Conservation (phyloP, 2,329 filamentous ascomycete genomes). For the Aspergillus sojae region DNA sequence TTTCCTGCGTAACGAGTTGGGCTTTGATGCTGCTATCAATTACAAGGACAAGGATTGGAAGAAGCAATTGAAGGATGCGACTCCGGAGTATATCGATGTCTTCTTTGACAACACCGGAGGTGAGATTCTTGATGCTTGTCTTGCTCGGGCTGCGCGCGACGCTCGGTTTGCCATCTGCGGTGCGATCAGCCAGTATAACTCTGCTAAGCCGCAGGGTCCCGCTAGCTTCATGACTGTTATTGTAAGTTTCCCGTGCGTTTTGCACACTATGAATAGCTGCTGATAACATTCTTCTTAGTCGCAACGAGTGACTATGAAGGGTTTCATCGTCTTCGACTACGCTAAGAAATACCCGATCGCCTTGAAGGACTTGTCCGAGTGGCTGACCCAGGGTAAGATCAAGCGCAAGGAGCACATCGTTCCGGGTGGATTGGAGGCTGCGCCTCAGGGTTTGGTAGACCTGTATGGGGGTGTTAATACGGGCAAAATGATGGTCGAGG, state of each 20-base stretch:
- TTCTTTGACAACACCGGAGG: slow-evolving; percentile 77
- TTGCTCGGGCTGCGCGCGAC: slow-evolving; percentile 63
- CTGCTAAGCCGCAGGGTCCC: slow-evolving; percentile 57
- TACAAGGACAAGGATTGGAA: slow-evolving; percentile 68
- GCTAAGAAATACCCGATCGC: slow-evolving; percentile 60
- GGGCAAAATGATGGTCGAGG: slow-evolving; percentile 61
- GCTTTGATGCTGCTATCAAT: slow-evolving; percentile 69
- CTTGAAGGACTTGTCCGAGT: slow-evolving; percentile 63
- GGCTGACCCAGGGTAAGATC: slow-evolving; percentile 72
- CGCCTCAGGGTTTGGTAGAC: slow-evolving; percentile 64
- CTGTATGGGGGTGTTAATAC: slow-evolving; percentile 72
- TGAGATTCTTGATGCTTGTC: slow-evolving; percentile 68
- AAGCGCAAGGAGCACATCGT: slow-evolving; percentile 72
- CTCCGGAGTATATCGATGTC: slow-evolving; percentile 64
- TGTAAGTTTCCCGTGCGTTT: slow-evolving; percentile 30
- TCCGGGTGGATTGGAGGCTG: slow-evolving; percentile 66
- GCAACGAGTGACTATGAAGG: slow-evolving; percentile 59
- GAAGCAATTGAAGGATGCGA: slow-evolving; percentile 62
- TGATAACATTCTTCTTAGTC: slow-evolving; percentile 29
- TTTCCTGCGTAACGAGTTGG: slow-evolving; percentile 66
- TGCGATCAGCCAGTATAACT: slow-evolving; percentile 70
- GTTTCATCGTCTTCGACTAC: slow-evolving; percentile 75
- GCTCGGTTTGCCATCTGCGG: slow-evolving; percentile 74
- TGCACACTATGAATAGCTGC: slow-evolving; percentile 1
- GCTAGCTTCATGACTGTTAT: slow-evolving; percentile 49